These are phyloP conservation scores for Chrysoporthe deuterocubensis DNA, from an alignment of 2,329 filamentous ascomycete species.

Conservation along the genomic window DNA sequence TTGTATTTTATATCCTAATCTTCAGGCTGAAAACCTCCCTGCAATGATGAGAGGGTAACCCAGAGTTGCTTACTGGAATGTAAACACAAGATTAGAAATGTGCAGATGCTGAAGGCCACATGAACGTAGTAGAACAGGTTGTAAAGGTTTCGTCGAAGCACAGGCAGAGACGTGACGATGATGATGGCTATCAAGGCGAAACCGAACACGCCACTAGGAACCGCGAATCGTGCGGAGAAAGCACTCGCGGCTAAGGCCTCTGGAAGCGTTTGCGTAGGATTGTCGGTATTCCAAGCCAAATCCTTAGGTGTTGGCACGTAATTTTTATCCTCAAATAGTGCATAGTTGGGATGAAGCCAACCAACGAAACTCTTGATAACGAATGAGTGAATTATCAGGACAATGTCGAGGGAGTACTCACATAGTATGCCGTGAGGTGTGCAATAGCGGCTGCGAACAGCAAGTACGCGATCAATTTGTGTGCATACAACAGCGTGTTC, in stretches of 20 bases:
- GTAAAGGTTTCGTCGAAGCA: conserved; percentile 27
- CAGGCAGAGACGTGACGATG: conserved; percentile 24
- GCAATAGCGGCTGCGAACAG: conserved; percentile 14
- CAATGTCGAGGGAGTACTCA: background rate
- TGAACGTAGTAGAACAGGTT: conserved; percentile 30
- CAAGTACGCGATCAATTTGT: conserved; percentile 28
- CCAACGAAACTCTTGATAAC: background rate
- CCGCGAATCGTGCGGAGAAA: conserved; percentile 14
- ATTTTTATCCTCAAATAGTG: too few species aligned
- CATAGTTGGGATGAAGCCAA: background rate
- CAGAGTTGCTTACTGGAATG: conserved; percentile 23
- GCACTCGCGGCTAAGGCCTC: conserved; percentile 18
- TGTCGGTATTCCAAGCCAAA: conserved; percentile 25
- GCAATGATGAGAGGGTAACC: background rate
- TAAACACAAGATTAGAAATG: conserved; percentile 20
- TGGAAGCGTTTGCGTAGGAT: conserved; percentile 26
- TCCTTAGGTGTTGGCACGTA: conserved; percentile 12
- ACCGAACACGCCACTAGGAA: conserved; percentile 22
- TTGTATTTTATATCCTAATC: background rate
- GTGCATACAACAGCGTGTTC: conserved; percentile 28
- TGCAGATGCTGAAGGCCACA: conserved; percentile 17
- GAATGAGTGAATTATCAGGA: background rate
- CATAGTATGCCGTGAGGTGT: conserved; percentile 27
- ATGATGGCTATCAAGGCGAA: conserved; percentile 21
- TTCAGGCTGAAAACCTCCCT: background rate